These are phyloP conservation scores for Crithidia sp. DNA, from an alignment of 208 protist genomes.

Conservation along the genomic window DNA sequence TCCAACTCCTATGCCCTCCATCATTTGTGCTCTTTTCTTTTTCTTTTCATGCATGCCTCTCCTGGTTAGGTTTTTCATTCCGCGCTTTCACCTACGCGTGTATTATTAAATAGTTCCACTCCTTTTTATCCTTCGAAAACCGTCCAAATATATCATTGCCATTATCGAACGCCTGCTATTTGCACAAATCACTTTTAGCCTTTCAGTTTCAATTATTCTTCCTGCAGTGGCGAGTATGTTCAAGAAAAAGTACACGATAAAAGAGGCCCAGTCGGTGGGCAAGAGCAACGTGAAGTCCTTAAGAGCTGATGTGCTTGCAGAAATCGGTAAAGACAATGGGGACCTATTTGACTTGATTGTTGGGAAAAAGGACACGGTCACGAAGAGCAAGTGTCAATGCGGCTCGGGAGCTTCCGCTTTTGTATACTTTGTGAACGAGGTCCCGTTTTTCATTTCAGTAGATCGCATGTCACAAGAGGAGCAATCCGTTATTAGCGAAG, in stretches of 20 bases:
- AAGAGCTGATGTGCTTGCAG: constrained; percentile 33
- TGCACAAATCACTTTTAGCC: no score
- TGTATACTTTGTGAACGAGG: constrained; percentile 58
- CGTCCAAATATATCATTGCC: no score
- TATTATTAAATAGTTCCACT: no score
- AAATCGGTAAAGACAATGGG: constrained; percentile 45
- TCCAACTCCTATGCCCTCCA: no score
- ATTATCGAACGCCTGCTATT: no score
- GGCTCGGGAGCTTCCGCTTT: constrained; percentile 39
- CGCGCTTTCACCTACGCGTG: no score
- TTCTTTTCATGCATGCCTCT: no score
- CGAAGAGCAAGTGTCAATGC: constrained; percentile 48
- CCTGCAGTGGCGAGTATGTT: constrained; percentile 45
- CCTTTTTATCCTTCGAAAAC: no score
- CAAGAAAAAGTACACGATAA: constrained; percentile 61
- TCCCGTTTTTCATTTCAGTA: constrained; percentile 60
- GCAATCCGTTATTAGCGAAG: constrained; percentile 20
- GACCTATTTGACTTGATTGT: constrained; percentile 55
- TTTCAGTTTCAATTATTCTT: no score
- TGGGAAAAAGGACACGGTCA: constrained; percentile 53
- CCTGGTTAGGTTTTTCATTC: no score
- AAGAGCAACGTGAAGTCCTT: constrained; percentile 66
- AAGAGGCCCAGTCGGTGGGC: constrained; percentile 46
- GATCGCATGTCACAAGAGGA: constrained; percentile 45
- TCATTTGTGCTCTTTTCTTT: no score